These are phyloP conservation scores for Lophium mytilinum DNA, from an alignment of 495 filamentous ascomycete genomes.

Conservation along the genomic window DNA sequence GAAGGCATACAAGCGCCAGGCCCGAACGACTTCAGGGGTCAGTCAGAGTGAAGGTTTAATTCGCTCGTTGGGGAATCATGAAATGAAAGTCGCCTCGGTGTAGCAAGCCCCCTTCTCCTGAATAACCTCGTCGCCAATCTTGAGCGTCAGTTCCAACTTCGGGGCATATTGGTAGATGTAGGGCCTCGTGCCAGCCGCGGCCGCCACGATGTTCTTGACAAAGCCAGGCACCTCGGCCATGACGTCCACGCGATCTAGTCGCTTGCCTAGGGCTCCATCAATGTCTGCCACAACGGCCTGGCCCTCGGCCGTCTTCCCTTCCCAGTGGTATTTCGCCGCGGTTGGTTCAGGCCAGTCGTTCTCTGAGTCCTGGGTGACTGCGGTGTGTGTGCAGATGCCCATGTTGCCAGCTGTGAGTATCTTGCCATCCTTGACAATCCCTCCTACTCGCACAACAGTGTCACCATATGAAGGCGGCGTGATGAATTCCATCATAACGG, in stretches of 20 bases:
- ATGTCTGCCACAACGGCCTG: slow-evolving; percentile 60
- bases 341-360: slow-evolving; percentile 87
- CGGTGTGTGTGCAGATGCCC: slow-evolving; percentile 53
- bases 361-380: slow-evolving; percentile 57
- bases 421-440: slow-evolving; percentile 69
- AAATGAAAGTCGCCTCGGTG: slow-evolving; percentile 89
- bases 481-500: slow-evolving; percentile 90
- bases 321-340: slow-evolving; percentile 67
- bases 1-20: not conserved
- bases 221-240: slow-evolving; percentile 95
- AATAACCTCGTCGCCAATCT: slow-evolving; percentile 67
- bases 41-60: no score
- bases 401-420: slow-evolving; percentile 66
- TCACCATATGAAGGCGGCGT: slow-evolving; percentile 92
- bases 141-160: slow-evolving; percentile 66
- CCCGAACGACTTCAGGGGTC: not conserved
- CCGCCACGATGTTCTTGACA: slow-evolving; percentile 84
- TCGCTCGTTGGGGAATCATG: slow-evolving; percentile 29
- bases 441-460: slow-evolving; percentile 78
- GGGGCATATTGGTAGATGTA: slow-evolving; percentile 92
- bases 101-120: slow-evolving; percentile 71
- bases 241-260: slow-evolving; percentile 80
- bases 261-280: slow-evolving; percentile 59
- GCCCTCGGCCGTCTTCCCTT: slow-evolving; percentile 67
- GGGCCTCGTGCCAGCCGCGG: slow-evolving; percentile 80